Evolutionary conservation across 352 stramenopile species (phyloP), one percentile per base, ranked within the genome.

Genomic region (Phytophthora tentaculata): DNA sequence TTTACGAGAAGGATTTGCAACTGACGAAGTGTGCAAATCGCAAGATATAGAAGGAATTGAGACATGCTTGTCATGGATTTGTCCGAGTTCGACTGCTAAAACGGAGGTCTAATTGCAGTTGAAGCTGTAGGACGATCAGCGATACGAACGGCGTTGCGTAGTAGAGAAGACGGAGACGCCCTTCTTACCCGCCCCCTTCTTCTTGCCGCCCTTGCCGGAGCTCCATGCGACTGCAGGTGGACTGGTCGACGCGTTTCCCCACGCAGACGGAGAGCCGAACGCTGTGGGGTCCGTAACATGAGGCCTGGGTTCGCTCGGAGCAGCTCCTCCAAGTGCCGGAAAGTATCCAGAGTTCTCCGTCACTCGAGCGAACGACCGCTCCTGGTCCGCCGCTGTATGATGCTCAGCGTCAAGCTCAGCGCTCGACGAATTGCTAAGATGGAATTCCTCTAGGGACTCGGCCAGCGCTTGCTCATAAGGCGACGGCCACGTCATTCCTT

Each of bases 261-360:
- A 89, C 14, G 75, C 77, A 22, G 73, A 67, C 4, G 81, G 77
- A 5, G 78, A 80, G 3, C 67, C 60, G 58, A 75, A 77, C 1
- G 52, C 44, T n/a, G 56, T 66, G 12, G 62, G n/a, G 26, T 73
- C 54, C 8, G 44, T 32, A 28, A 20, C 10, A 39, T 62, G 28
- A 23, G 37, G 17, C 13, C 49, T 71, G 6, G 43, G 35, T 7
- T 76, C 57, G 24, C n/a, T 49, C 8, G 52, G 23, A 13, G 20
- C 41, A 17, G 28, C 20, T 22, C 52, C 60, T 26, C 80, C 80
- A 2, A 95, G 66, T 8, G 73, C 74, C 12, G 86, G 86, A 54
- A 89, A 93, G 67, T 91, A 93, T 16, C 86, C 86, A 16, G 79
- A 92, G 23, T 93, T 83, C 20, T 85, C 69, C 39, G 84, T 95